phyloP scores from a whole-genome alignment of 2,329 filamentous ascomycete species.

The Neodidymelliopsis sp. region DNA sequence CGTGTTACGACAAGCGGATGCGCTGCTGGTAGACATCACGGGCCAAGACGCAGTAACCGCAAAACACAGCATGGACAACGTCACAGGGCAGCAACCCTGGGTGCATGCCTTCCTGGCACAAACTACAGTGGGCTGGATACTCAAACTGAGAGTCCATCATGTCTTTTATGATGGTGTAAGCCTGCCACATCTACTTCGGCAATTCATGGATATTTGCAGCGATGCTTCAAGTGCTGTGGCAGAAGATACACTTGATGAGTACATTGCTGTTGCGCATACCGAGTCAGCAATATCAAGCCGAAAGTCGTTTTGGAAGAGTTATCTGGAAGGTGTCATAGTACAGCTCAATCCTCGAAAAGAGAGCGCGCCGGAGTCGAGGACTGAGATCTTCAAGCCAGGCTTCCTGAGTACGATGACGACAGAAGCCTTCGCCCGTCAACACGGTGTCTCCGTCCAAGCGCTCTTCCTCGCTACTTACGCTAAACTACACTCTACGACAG shows the following conservation, averaged over 20 bases:
- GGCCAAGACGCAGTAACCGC: slow-evolving; percentile 20
- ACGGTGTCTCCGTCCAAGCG: slow-evolving; percentile 73
- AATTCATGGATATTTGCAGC: slow-evolving; percentile 57
- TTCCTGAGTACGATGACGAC: slow-evolving; percentile 56
- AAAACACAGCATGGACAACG: not conserved
- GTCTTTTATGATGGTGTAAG: slow-evolving; percentile 88
- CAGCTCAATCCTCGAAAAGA: slow-evolving; percentile 28
- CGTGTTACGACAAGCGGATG: slow-evolving; percentile 55
- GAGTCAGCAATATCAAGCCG: slow-evolving; percentile 28
- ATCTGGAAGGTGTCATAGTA: slow-evolving; percentile 45
- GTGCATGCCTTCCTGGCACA: slow-evolving; percentile 48
- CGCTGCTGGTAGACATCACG: slow-evolving; percentile 43
- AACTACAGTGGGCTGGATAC: slow-evolving; percentile 39
- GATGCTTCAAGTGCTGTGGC: slow-evolving; percentile 20
- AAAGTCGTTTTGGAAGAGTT: slow-evolving; percentile 60
- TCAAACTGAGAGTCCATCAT: slow-evolving; percentile 73
- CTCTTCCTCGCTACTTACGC: slow-evolving; percentile 78
- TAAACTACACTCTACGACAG: slow-evolving; percentile 54
- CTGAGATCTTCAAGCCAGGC: slow-evolving; percentile 59
- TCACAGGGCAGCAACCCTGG: slow-evolving; percentile 35
- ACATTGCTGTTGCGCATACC: slow-evolving; percentile 43
- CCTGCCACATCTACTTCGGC: slow-evolving; percentile 68
- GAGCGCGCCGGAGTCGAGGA: slow-evolving; percentile 37
- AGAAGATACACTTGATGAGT: slow-evolving; percentile 49
- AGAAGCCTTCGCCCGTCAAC: slow-evolving; percentile 52